Evolutionary conservation across 345 rosid genomes (phyloP).

Genomic region (Mangifera indica): DNA sequence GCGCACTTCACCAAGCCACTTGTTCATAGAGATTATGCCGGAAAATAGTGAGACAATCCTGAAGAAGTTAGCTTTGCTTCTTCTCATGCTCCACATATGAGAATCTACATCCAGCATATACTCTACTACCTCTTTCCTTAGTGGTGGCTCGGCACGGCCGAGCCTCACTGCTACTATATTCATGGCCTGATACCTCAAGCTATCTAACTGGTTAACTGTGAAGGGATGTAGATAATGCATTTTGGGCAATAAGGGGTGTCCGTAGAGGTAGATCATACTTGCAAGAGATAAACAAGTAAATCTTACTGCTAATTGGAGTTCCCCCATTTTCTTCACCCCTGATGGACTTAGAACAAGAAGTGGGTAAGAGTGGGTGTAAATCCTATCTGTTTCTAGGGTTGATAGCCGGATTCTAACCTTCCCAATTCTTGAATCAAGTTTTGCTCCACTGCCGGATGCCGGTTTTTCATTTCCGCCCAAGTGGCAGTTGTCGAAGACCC

Average conservation of each 20-base stretch:
- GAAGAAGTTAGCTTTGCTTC: conserved; percentile 91
- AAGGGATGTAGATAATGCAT: conserved; percentile 88
- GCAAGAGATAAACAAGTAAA: conserved; percentile 75
- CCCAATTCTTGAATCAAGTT: conserved; percentile 66
- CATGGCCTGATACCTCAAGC: conserved; percentile 77
- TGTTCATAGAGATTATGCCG: conserved; percentile 55
- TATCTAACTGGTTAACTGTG: conserved; percentile 79
- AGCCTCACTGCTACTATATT: conserved; percentile 70
- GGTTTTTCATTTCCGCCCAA: conserved; percentile 60
- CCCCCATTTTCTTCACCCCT: conserved; percentile 91
- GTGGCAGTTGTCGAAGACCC: conserved; percentile 83
- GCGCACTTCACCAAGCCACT: conserved; percentile 71
- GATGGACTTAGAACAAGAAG: conserved; percentile 64
- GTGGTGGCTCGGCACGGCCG: conserved; percentile 74
- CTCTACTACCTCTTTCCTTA: conserved; percentile 83
- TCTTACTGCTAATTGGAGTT: conserved; percentile 69
- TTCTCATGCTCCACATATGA: conserved; percentile 93
- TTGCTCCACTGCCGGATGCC: conserved; percentile 39
- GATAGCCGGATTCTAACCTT: conserved; percentile 79
- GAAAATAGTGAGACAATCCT: conserved; percentile 73
- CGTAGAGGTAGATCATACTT: conserved; percentile 66
- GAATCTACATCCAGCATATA: conserved; percentile 94
- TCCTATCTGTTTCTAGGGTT: conserved; percentile 65
- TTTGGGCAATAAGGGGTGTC: conserved; percentile 76
- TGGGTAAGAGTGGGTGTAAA: conserved; percentile 76